Base-by-base conservation (phyloP, 805 yeast genomes). In the Torulaspora quercuum region DNA sequence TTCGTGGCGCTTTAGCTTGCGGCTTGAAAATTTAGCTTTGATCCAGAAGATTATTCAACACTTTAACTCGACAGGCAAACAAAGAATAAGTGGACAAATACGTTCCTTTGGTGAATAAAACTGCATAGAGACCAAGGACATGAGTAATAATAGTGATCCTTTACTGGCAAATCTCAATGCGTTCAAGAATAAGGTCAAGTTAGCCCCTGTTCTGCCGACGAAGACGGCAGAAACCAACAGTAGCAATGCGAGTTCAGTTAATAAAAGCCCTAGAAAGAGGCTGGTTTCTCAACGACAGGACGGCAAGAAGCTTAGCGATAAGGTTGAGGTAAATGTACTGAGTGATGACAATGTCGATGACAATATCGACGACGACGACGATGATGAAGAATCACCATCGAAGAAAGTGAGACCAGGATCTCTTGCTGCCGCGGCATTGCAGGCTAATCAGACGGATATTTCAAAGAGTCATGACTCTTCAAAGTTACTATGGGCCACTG, bases 401-500 rank as follows among this genome's bases (percentile, higher is more conserved):
- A 59, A 58, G 35, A 55, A 53, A 35, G 57, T 53, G 7, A 51
- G 61, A 37, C 60, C 59, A 2, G 59, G 59, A 3, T 52, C 59
- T 6, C 41, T 55, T 8, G 61, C 61, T 5, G 61, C 61, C 11
- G 56, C 54, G 19, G 61, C 59, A 3, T 41, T 54, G 21, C 57
- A 53, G 33, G 53, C 56, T 1, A 45, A 46, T n/a, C 61, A 55
- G 24, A 41, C 52, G 7, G 56, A 48, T 35, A 51, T 55, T 10
- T 52, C 59, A 3, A 50, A 52, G 39, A 51, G 57, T 32, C 94
- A 85, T 57, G 72, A 82, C 39, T 84, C 95, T 4, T 89, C 97
- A 3, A 86, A 87, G 57, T 70, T 92, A 36, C 80, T 86, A 53
- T 76, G 88, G 57, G 97, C 97, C 1, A 92, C 92, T 12, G 97